These are phyloP conservation scores for Spathaspora girioi DNA, from an alignment of 805 yeast species.

Conservation along the genomic window DNA sequence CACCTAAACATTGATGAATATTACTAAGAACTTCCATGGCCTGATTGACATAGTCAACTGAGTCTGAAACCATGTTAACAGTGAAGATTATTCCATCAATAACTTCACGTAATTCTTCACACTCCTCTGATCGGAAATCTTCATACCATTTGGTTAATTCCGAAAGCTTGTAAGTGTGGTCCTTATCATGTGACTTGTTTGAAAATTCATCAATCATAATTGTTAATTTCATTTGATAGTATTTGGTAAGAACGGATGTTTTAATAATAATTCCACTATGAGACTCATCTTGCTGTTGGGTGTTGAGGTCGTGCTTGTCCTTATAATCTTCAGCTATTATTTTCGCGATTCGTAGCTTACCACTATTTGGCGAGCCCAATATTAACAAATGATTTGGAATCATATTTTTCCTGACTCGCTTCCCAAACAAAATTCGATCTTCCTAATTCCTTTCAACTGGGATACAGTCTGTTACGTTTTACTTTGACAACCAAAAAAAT, in stretches of 20 bases:
- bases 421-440: not conserved
- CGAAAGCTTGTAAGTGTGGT: constrained; percentile 9
- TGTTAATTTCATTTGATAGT: constrained; percentile 26
- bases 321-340: constrained; percentile 24
- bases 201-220: constrained; percentile 38
- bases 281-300: constrained; percentile 20
- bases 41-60: constrained; percentile 17
- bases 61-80: constrained; percentile 21
- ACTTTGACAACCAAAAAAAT: not conserved
- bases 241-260: constrained; percentile 24
- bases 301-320: constrained; percentile 18
- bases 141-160: constrained; percentile 31
- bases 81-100: constrained; percentile 46
- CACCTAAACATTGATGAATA: constrained; percentile 12
- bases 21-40: constrained; percentile 14
- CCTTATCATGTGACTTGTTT: constrained; percentile 10
- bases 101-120: constrained; percentile 41
- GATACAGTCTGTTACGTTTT: not conserved
- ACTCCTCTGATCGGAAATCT: constrained; percentile 37
- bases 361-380: constrained; percentile 41
- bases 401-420: constrained; percentile 7
- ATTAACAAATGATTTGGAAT: constrained; percentile 41
- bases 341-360: constrained; percentile 32
- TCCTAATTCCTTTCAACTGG: not conserved
- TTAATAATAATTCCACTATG: constrained; percentile 32